Evolutionary conservation across 305 asterid genomes (phyloP).

Genomic region (Fraxinus xanthoxyloides): DNA sequence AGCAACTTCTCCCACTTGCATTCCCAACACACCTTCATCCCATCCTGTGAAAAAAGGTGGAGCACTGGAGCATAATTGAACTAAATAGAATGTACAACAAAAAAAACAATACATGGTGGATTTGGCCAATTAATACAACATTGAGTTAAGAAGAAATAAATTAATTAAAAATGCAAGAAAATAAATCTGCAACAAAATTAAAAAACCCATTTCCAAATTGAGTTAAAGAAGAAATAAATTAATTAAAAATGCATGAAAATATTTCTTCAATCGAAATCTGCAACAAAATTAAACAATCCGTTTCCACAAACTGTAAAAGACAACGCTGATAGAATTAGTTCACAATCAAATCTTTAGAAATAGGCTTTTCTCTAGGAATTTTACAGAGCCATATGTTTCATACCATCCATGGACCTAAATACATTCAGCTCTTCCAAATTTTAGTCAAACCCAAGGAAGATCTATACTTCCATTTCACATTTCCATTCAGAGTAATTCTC

Average conservation of each 20-base stretch:
- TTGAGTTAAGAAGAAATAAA: not conserved
- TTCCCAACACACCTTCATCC: conserved; percentile 97
- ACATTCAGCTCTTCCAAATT: not conserved
- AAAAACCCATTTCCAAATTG: not conserved
- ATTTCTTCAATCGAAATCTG: too few relatives aligned
- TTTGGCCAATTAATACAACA: not conserved
- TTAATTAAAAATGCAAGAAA: not conserved
- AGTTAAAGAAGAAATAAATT: not conserved
- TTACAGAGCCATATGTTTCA: not conserved
- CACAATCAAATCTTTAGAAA: not conserved
- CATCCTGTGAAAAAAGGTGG: conserved; percentile 55
- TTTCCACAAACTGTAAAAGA: not conserved
- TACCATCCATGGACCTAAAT: not conserved
- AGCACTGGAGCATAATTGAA: not conserved
- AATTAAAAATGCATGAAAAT: too few relatives aligned
- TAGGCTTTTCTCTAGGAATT: not conserved
- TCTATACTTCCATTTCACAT: not conserved
- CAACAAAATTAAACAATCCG: not conserved
- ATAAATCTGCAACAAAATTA: not conserved
- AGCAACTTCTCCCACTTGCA: conserved; percentile 97
- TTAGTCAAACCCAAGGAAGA: not conserved
- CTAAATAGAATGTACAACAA: not conserved
- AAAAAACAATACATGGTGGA: not conserved
- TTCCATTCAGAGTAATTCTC: not conserved
- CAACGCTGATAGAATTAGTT: not conserved